Conservation (phyloP, 495 filamentous ascomycete species). For the Hamigera avellanea region DNA sequence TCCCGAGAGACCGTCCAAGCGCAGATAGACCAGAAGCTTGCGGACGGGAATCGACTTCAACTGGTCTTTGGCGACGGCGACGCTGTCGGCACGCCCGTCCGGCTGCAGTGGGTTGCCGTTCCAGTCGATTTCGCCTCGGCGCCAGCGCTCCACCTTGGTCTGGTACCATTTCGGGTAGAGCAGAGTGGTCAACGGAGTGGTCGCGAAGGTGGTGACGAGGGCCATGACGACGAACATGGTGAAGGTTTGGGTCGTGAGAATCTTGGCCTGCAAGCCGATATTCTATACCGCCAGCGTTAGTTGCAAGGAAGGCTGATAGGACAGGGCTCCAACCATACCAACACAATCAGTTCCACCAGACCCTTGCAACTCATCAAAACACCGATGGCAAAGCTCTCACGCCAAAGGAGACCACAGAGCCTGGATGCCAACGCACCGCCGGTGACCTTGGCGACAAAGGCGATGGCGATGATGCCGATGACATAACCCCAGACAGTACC, state of each 20-base stretch:
- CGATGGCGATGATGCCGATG: constrained; percentile 68
- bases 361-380: constrained; percentile 97
- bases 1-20: constrained; percentile 81
- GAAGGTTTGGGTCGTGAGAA: constrained; percentile 77
- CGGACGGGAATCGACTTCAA: constrained; percentile 22
- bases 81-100: constrained; percentile 24
- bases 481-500: constrained; percentile 92
- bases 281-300: too few relatives aligned
- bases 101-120: constrained; percentile 50
- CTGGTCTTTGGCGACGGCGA: constrained; percentile 33
- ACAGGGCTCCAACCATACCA: too few relatives aligned
- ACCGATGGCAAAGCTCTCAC: constrained; percentile 86
- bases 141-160: constrained; percentile 82
- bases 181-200: constrained; percentile 66
- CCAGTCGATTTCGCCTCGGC: constrained; percentile 89
- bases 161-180: constrained; percentile 89
- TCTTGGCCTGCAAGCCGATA: constrained; percentile 85
- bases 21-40: constrained; percentile 54
- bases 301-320: neutral
- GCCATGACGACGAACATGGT: constrained; percentile 99
- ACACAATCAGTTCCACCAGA: constrained; percentile 85
- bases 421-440: constrained; percentile 78
- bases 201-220: constrained; percentile 81
- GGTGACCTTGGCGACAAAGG: constrained; percentile 75
- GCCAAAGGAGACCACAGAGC: constrained; percentile 72